Conservation (phyloP, 139 green algal species). For the Edaphochlamys debaryana region DNA sequence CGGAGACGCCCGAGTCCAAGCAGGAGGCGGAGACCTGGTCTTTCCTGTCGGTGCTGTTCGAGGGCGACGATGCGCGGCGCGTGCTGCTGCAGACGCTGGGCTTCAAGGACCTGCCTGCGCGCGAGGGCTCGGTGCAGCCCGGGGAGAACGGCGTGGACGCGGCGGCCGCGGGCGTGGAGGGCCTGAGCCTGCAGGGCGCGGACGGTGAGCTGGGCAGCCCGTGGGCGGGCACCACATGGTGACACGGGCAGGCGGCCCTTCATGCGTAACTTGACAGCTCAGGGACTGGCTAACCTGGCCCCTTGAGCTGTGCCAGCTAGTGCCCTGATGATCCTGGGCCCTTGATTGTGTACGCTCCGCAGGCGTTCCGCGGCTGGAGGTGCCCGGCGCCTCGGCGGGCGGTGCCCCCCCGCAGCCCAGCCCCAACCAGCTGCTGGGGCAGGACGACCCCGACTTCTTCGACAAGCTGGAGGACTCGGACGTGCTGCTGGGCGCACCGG, state of each 20-base stretch:
- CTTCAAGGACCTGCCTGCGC: conserved; percentile 76
- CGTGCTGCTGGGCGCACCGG: neutral
- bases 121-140: conserved; percentile 8
- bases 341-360: too few relatives aligned
- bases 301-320: too few relatives aligned
- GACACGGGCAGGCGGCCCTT: too few relatives aligned
- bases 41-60: conserved; percentile 94
- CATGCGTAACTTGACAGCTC: too few relatives aligned
- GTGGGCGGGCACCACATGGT: too few relatives aligned
- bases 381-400: neutral
- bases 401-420: neutral
- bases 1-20: conserved; percentile 34
- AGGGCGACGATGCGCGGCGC: conserved; percentile 75
- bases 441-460: conserved; percentile 76
- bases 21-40: conserved; percentile 92
- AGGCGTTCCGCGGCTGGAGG: conserved; percentile 35
- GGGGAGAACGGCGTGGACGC: conserved; percentile 23
- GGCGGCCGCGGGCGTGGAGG: conserved; percentile 8
- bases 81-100: conserved; percentile 88
- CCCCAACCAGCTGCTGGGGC: conserved; percentile 6
- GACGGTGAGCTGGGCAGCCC: conserved; percentile 22
- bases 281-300: too few relatives aligned
- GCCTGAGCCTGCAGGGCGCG: conserved; percentile 12
- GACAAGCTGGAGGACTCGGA: conserved; percentile 63
- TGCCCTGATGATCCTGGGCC: too few relatives aligned